Evolutionary conservation across 495 filamentous ascomycete genomes (phyloP).

Genomic region (Zalerion maritima): DNA sequence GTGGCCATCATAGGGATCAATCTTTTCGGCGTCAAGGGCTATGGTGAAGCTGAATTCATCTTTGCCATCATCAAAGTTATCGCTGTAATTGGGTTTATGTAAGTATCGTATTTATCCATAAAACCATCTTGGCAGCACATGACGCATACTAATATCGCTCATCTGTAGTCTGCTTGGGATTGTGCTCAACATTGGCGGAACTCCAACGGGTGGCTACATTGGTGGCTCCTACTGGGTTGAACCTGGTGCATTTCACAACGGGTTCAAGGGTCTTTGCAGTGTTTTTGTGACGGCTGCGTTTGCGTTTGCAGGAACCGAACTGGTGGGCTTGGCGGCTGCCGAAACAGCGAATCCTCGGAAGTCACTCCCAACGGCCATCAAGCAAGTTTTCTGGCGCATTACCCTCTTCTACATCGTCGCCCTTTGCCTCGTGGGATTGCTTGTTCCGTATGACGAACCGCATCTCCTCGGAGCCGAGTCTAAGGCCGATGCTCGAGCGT

Average conservation of each 20-base stretch:
- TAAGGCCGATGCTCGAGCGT: conserved; percentile 53
- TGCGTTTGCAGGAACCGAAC: conserved; percentile 80
- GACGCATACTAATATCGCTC: conserved; percentile 5
- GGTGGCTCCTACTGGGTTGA: conserved; percentile 71
- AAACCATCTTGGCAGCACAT: not conserved
- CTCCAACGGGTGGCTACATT: conserved; percentile 59
- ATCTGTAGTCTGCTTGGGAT: conserved; percentile 54
- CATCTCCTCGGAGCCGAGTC: conserved; percentile 41
- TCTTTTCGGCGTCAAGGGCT: conserved; percentile 72
- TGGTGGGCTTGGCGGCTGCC: conserved; percentile 83
- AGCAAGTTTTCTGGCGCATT: conserved; percentile 95
- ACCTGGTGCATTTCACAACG: conserved; percentile 80
- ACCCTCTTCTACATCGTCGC: conserved; percentile 73
- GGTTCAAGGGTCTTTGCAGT: conserved; percentile 88
- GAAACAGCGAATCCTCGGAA: conserved; percentile 81
- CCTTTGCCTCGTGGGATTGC: conserved; percentile 54
- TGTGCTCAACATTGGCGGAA: conserved; percentile 67
- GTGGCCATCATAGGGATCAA: conserved; percentile 63
- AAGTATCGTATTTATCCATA: conserved; percentile 17
- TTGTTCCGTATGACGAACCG: conserved; percentile 54
- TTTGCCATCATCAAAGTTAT: conserved; percentile 77
- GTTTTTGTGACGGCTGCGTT: conserved; percentile 91
- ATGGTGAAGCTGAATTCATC: conserved; percentile 83
- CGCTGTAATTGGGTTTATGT: conserved; percentile 83
- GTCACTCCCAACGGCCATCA: conserved; percentile 70